phyloP scores from a whole-genome alignment of 768 basidiomycete genomes.

The Boletus subcaerulescens region DNA sequence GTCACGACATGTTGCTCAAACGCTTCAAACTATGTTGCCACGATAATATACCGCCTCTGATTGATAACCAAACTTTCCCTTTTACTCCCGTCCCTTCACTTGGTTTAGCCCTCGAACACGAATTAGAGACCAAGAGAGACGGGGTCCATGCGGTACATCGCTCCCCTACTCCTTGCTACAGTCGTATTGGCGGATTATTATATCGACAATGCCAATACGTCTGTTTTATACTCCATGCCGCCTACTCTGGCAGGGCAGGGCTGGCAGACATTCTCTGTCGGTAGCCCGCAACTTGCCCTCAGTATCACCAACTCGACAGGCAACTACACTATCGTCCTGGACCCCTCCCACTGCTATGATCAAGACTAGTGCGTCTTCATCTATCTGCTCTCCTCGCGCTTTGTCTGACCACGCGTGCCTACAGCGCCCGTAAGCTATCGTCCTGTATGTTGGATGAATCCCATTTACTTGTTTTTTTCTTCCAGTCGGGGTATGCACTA shows the following conservation, averaged over 20 bases:
- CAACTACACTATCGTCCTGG: slow-evolving; percentile 13
- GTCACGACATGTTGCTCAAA: too few relatives aligned
- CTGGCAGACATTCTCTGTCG: slow-evolving; percentile 12
- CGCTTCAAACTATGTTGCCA: not conserved
- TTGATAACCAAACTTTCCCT: not conserved
- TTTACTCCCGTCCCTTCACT: not conserved
- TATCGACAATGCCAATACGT: slow-evolving; percentile 23
- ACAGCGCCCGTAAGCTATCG: slow-evolving; percentile 18
- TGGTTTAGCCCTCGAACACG: not conserved
- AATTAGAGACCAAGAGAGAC: not conserved
- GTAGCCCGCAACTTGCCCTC: not conserved
- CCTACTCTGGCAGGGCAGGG: slow-evolving; percentile 7
- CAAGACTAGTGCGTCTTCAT: slow-evolving; percentile 23
- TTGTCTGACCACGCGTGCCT: not conserved
- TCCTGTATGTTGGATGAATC: not conserved
- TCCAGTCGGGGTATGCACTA: slow-evolving; percentile 16
- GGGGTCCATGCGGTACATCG: slow-evolving; percentile 1
- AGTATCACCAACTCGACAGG: slow-evolving; percentile 18
- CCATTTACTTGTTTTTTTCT: not conserved
- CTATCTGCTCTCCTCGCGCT: not conserved
- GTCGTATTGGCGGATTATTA: slow-evolving; percentile 20
- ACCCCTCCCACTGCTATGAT: slow-evolving; percentile 21
- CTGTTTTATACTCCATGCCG: slow-evolving; percentile 17
- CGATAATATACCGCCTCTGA: not conserved
- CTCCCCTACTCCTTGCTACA: slow-evolving; percentile 11